Evolutionary conservation across 352 stramenopile genomes (phyloP), one percentile per base, ranked within the genome.

Genomic region (Phytophthora pisi): DNA sequence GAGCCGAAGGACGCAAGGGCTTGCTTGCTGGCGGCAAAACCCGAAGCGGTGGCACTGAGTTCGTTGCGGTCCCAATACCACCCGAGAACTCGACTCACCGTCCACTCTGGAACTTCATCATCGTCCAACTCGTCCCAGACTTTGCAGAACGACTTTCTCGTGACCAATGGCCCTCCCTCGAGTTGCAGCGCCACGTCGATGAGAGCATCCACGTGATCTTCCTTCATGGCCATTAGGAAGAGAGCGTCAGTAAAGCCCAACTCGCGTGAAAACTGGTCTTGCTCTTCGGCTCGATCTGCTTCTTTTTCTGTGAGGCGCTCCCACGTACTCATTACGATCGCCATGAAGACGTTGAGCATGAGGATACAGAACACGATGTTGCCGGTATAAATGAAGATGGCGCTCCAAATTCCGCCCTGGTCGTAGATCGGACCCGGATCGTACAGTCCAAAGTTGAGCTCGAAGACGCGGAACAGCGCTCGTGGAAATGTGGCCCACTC

Each of bases 301-400:
- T 91, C 82, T 36, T 78, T 64, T n/a, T 89, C 82, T 0, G 72
- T 77, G 18, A 88, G 70, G 0, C 81, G 68, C 30, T 91, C 80
- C 82, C 82, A 89, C 26, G 81, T 91, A 43, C 72, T 88, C 81
- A 91, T 89, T 51, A 91, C 80, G 59, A 91, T 91, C 18, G 82
- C 82, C 82, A 91, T 91, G 59, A 91, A 91, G 1, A 91, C 75
- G 50, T 91, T 91, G 42, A 91, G 77, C 82, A 91, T 88, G 57
- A 91, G 79, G 58, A 91, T 91, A 57, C 80, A 89, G 54, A 91
- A 91, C 5, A 91, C 79, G 36, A 84, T 65, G 50, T 82, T 91
- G 2, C 78, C 77, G 8, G 82, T 83, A 71, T 91, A 91, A 56
- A 91, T 88, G 68, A 85, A 91, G 54, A 88, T 81, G 18, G 77